Evolutionary conservation across 768 basidiomycete species (phyloP).

Genomic region (Cubamyces sp.): DNA sequence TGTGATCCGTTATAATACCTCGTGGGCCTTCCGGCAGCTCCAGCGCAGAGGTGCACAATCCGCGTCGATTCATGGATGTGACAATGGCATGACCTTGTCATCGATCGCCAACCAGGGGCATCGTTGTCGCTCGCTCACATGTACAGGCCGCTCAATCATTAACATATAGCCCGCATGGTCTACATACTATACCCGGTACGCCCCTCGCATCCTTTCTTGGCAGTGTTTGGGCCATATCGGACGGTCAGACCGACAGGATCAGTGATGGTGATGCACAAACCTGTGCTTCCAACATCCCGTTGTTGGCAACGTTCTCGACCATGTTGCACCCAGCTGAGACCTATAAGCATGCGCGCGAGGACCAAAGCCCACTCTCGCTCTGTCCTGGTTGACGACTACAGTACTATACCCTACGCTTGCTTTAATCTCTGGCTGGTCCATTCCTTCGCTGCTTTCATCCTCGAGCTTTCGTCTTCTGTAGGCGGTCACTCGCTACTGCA

Average conservation of each 20-base stretch:
- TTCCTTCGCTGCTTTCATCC: neutral
- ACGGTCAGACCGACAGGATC: constrained; percentile 2
- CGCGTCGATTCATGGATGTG: too few species aligned
- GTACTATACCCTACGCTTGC: neutral
- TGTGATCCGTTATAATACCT: too few species aligned
- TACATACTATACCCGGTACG: neutral
- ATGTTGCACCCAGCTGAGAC: neutral
- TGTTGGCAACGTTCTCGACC: neutral
- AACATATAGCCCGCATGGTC: neutral
- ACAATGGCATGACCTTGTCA: too few species aligned
- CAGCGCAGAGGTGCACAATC: too few species aligned
- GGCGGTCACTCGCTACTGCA: constrained; percentile 1
- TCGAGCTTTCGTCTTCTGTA: neutral
- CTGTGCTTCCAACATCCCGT: constrained; percentile 1
- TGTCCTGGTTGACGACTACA: constrained; percentile 26
- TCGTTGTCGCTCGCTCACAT: too few species aligned
- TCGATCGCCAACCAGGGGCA: too few species aligned
- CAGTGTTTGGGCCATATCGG: neutral
- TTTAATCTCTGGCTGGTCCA: constrained; percentile 21
- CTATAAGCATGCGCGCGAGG: neutral
- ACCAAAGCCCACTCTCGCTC: neutral
- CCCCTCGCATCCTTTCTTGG: neutral
- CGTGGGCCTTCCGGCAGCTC: too few species aligned
- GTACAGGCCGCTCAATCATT: too few species aligned
- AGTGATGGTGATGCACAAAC: constrained; percentile 8